Evolutionary conservation across 2,329 filamentous ascomycete genomes (phyloP).

Genomic region (Nemania sp.): DNA sequence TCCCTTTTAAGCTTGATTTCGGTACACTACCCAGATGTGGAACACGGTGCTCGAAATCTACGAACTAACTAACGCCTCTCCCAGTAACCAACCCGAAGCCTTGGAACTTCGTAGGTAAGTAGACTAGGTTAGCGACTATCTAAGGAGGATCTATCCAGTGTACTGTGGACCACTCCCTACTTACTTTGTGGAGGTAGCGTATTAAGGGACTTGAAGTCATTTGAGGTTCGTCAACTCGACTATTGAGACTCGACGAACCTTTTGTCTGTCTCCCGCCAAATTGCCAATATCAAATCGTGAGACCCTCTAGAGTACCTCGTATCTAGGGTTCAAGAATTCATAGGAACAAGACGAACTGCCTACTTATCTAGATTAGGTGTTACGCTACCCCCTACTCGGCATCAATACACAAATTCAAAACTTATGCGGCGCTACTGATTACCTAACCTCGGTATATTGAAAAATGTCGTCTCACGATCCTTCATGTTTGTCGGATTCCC

Average conservation of each 20-base stretch:
- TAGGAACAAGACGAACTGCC: slow-evolving; percentile 12
- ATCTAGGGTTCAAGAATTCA: slow-evolving; percentile 9
- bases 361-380: neutral
- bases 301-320: neutral
- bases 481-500: neutral
- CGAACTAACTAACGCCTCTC: neutral
- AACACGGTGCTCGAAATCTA: slow-evolving; percentile 17
- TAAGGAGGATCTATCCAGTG: too few species aligned
- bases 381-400: neutral
- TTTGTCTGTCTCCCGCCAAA: neutral
- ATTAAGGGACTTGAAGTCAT: neutral
- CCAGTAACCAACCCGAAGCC: slow-evolving; percentile 6
- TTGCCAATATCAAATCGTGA: too few species aligned
- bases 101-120: slow-evolving; percentile 19
- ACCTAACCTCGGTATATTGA: neutral
- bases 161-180: too few species aligned
- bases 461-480: neutral
- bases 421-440: neutral
- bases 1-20: slow-evolving; percentile 4
- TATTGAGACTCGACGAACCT: neutral
- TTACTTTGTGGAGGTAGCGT: too few species aligned
- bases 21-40: slow-evolving; percentile 17
- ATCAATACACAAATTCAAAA: neutral
- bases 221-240: slow-evolving; percentile 14
- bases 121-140: too few species aligned